Base-by-base conservation (phyloP, 352 stramenopile genomes). In the Globisporangium acanthophoron region DNA sequence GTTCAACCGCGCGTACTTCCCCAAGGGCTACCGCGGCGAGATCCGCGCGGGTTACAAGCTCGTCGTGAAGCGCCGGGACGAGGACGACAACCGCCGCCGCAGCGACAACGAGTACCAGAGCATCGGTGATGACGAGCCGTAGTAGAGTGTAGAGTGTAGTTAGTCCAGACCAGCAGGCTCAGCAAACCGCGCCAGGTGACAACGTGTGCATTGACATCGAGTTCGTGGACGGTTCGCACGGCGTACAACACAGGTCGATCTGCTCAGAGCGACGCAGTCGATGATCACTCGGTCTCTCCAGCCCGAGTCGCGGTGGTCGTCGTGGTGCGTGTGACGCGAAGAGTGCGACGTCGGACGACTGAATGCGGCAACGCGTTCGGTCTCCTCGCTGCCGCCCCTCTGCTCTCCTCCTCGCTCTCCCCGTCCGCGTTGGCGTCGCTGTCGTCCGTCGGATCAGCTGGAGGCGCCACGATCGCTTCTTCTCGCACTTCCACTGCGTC, bases 1-100 rank as follows among this genome's bases (percentile, higher is more conserved):
- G 67, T 92, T 65, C 62, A 94, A 94, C 59, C 85, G 85, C 52
- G 79, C 76, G 21, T 94, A 92, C 66, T 94, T 94, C 59, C 85
- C 85, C 20, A 92, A 92, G 62, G 85, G 85, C 53, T 94, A 88
- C 64, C 79, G 81, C 11, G 85, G 85, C 40, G 77, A 91, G 63
- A 92, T 94, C 58, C 76, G 68, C 4, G 71, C 73, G 13, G 82
- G 77, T 39, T 86, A 87, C 70, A 94, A 92, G 62, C 65, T 94
- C 37, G 85, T 94, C 18, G 85, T 94, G 39, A 92, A 90, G 65
- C 77, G 80, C 15, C 60, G 70, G 41, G 55, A 71, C 35, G 48
- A 37, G 5, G 35, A 11, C 18, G 35, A 18, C 18, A 8, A 18
- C 13, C 13, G 18, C 16, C 44, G 11, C 7, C 5, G 20, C n/a